A percentile compares a stretch with the other conserved stretches of the same genome.
Conservation (phyloP, 345 rosid species). For the Lepidium sativum region DNA sequence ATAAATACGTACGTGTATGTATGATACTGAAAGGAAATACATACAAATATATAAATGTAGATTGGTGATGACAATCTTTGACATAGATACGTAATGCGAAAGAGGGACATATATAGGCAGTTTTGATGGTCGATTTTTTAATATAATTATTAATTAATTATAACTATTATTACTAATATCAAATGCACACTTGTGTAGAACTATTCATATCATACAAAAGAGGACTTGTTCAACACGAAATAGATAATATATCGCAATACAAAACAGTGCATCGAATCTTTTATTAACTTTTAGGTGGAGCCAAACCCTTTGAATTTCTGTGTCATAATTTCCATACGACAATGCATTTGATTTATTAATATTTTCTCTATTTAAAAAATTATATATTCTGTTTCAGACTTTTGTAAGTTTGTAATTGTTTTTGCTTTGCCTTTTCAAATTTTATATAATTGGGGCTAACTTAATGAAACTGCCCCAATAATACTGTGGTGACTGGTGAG, state of each 20-base stretch:
- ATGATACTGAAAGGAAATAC: conserved; percentile 4
- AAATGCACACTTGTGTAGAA: not conserved
- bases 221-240: conserved; percentile 23
- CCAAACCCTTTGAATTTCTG: conserved; percentile 13
- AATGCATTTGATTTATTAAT: not conserved
- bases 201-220: conserved; percentile 6
- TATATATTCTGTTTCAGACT: not conserved
- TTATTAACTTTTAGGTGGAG: conserved; percentile 20
- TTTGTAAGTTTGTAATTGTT: not conserved
- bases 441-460: not conserved
- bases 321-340: conserved; percentile 13
- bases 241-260: not conserved
- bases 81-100: conserved; percentile 5
- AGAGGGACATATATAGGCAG: conserved; percentile 15
- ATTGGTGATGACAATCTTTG: conserved; percentile 18
- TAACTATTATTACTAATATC: not conserved
- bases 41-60: not conserved
- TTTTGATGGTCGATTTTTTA: not conserved
- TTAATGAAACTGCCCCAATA: not conserved
- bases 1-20: not conserved
- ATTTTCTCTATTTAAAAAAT: not conserved
- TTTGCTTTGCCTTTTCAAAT: conserved; percentile 1
- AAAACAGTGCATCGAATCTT: conserved; percentile 2
- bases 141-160: not conserved
- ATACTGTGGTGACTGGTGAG: not conserved